Conservation (phyloP, 768 basidiomycete species). For the Chalciporus chontae region DNA sequence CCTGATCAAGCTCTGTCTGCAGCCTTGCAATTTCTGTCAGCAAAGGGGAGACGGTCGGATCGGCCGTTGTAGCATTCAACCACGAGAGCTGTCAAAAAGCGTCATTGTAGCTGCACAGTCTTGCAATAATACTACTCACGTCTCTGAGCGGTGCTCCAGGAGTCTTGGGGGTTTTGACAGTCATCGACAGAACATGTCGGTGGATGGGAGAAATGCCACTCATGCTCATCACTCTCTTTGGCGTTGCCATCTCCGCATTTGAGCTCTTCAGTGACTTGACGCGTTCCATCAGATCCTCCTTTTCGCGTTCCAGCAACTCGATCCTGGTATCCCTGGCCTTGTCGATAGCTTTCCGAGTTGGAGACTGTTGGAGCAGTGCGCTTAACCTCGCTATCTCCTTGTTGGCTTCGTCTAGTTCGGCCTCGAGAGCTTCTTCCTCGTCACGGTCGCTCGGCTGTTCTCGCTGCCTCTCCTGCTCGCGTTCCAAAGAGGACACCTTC, state of each 20-base stretch:
- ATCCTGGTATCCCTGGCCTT: slow-evolving; percentile 74
- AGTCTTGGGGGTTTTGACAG: slow-evolving; percentile 66
- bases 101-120: background rate
- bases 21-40: slow-evolving; percentile 71
- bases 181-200: slow-evolving; percentile 66
- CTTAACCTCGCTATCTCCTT: slow-evolving; percentile 70
- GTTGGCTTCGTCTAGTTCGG: slow-evolving; percentile 73
- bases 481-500: slow-evolving; percentile 53
- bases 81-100: slow-evolving; percentile 56
- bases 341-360: slow-evolving; percentile 73
- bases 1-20: slow-evolving; percentile 70
- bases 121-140: slow-evolving; percentile 39
- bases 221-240: slow-evolving; percentile 49
- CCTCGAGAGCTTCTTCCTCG: slow-evolving; percentile 59
- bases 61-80: slow-evolving; percentile 59
- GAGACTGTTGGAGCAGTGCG: slow-evolving; percentile 66
- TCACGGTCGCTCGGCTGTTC: slow-evolving; percentile 45
- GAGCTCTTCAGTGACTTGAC: slow-evolving; percentile 56
- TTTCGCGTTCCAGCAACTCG: slow-evolving; percentile 71
- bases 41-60: slow-evolving; percentile 57
- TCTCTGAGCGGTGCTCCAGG: slow-evolving; percentile 78
- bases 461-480: slow-evolving; percentile 44
- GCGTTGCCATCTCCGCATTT: slow-evolving; percentile 52
- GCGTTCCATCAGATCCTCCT: slow-evolving; percentile 70
- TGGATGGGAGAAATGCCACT: slow-evolving; percentile 76